Conservation (phyloP, 2,329 filamentous ascomycete species). For the Cytospora piceicola region DNA sequence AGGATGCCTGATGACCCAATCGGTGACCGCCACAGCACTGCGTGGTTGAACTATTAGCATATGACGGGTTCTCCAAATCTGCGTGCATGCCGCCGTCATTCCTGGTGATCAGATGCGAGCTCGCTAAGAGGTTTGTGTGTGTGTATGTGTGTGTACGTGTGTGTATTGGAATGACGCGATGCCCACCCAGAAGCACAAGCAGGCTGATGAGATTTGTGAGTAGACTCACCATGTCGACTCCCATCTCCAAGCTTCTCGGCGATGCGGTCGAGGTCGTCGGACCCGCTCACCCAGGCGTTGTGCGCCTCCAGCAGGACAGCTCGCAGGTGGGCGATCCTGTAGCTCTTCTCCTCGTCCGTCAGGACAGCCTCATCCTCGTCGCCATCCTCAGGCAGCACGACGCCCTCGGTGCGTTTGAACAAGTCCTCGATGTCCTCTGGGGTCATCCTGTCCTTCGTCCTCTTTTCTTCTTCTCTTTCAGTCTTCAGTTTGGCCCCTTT, state of each 20-base stretch:
- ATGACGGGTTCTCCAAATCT: not conserved
- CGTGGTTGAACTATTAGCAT: conserved; percentile 15
- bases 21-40: conserved; percentile 60
- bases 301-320: conserved; percentile 46
- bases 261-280: conserved; percentile 48
- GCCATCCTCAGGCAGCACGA: conserved; percentile 38
- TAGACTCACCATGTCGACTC: conserved; percentile 56
- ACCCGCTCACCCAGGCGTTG: conserved; percentile 46
- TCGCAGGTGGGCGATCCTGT: conserved; percentile 38
- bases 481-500: not conserved
- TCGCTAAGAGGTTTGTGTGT: not conserved
- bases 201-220: not conserved
- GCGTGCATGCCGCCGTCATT: not conserved
- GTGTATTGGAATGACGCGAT: not conserved
- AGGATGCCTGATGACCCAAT: conserved; percentile 62
- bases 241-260: conserved; percentile 59
- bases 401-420: conserved; percentile 40
- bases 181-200: not conserved
- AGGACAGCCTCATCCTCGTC: conserved; percentile 32
- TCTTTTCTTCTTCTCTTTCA: not conserved
- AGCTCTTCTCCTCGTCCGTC: conserved; percentile 32
- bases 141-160: not conserved
- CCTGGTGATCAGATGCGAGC: not conserved
- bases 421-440: conserved; percentile 45
- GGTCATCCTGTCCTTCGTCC: conserved; percentile 36